Evolutionary conservation across 1,139 yeast genomes (phyloP).

Genomic region (Meyerozyma sp.): DNA sequence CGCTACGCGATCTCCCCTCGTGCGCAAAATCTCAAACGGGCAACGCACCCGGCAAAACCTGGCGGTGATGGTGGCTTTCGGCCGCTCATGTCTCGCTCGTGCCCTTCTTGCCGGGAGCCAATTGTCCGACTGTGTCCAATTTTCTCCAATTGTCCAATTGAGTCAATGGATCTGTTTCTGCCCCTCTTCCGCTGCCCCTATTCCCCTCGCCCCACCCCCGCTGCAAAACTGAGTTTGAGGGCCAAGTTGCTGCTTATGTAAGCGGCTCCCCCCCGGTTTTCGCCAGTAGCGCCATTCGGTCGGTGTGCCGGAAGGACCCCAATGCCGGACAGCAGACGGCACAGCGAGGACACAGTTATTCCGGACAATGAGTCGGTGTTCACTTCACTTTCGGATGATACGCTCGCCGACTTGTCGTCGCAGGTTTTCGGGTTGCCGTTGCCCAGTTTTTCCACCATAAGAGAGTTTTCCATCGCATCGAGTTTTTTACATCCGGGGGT

Average conservation of each 20-base stretch:
- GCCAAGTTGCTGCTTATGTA: neutral
- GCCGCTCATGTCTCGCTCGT: too few relatives aligned
- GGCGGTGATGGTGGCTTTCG: too few relatives aligned
- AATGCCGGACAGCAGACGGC: neutral
- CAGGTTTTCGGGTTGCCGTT: conserved; percentile 19
- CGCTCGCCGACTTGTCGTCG: conserved; percentile 17
- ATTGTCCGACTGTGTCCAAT: too few relatives aligned
- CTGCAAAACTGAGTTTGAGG: neutral
- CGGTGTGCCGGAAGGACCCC: neutral
- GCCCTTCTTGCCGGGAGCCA: too few relatives aligned
- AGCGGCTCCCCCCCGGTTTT: too few relatives aligned
- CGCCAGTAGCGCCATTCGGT: neutral
- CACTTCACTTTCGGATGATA: conserved; percentile 23
- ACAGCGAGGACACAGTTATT: neutral
- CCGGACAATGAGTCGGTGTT: conserved; percentile 12
- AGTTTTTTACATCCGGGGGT: conserved; percentile 26
- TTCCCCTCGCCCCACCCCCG: neutral
- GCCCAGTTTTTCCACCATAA: conserved; percentile 13
- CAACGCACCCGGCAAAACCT: neutral
- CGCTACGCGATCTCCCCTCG: neutral
- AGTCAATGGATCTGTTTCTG: too few relatives aligned
- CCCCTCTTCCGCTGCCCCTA: too few relatives aligned
- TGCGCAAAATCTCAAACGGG: neutral
- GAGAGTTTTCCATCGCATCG: conserved; percentile 26
- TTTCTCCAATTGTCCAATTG: too few relatives aligned